Evolutionary conservation across 148 eudicot genomes (phyloP), one percentile per base, ranked within the genome.

Genomic region (Cornus florida): DNA sequence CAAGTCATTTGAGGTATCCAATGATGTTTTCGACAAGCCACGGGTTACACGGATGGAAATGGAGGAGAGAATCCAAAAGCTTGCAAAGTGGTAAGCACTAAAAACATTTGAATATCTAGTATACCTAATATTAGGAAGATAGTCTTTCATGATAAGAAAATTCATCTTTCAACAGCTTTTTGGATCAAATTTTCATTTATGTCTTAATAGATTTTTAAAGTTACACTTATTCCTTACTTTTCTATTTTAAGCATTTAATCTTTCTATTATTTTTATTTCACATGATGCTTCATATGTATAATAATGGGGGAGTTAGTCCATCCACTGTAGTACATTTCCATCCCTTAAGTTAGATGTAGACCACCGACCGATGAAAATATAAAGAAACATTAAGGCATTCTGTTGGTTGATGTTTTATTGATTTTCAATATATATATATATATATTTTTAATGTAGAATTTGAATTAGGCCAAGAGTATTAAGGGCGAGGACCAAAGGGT

Each of bases 51-150:
- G 83, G 71, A 83, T 82, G 74, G 97, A 90, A 84, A 90, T 95
- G 98, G 98, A 93, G 86, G 94, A 90, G 82, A 89, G 97, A 86
- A 88, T 95, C 73, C 97, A 93, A 76, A 95, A 85, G 83, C 93
- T 95, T 67, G 98, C 98, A 65, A 88, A 76, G 84, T 78, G 96
- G 98, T 95, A 79, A 80, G 92, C 82, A 77, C 57, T 59, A 20
- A 57, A 69, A 32, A 20, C 71, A 43, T 66, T 69, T 67, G 60
- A 48, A 35, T 72, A 33, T 32, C 73, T 43, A 43, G 46, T 79
- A 70, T 74, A 53, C 22, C 67, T 41, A 56, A 14, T 65, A 65
- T 43, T 23, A 19, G 68, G 24, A 65, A 65, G 59, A 14, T 65
- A 69, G 59, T 38, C 19, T 5, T 10, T 46, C 3, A n/a, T 53